Evolutionary conservation across 148 eudicot species (phyloP).

Genomic region (Silene uniflora): DNA sequence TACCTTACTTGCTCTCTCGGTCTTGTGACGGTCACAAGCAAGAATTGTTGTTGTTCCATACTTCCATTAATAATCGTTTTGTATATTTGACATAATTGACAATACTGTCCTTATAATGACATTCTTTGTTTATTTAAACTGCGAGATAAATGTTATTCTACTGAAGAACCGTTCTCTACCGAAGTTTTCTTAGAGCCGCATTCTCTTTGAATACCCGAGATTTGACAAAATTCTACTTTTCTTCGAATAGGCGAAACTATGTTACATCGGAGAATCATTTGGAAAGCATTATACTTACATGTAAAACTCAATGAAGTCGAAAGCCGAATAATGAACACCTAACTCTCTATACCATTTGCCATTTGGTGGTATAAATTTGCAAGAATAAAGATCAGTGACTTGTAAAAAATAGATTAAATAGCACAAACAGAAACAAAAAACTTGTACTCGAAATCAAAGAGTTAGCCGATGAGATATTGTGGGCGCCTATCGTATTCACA

Average conservation of each 20-base stretch:
- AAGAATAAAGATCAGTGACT: conserved; percentile 11
- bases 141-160: too few relatives aligned
- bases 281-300: conserved; percentile 5
- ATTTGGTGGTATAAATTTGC: background rate
- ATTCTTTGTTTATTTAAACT: too few relatives aligned
- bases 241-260: background rate
- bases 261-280: too few relatives aligned
- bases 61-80: background rate
- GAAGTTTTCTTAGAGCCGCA: too few relatives aligned
- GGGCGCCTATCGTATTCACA: conserved; percentile 46
- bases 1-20: background rate
- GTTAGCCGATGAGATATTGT: conserved; percentile 45
- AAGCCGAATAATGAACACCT: background rate
- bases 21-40: too few relatives aligned
- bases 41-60: too few relatives aligned
- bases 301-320: conserved; percentile 15
- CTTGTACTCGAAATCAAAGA: conserved; percentile 27
- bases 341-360: conserved; percentile 12
- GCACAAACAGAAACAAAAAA: conserved; percentile 32
- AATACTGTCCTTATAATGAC: background rate
- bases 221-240: too few relatives aligned
- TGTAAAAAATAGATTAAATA: conserved; percentile 28
- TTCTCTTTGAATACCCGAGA: too few relatives aligned
- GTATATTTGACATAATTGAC: background rate
- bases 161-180: too few relatives aligned